Percentiles rank a stretch among this genome's conserved stretches.
Evolutionary conservation across 1,139 yeast genomes (phyloP).

Genomic region (Blastobotrys aristatus): DNA sequence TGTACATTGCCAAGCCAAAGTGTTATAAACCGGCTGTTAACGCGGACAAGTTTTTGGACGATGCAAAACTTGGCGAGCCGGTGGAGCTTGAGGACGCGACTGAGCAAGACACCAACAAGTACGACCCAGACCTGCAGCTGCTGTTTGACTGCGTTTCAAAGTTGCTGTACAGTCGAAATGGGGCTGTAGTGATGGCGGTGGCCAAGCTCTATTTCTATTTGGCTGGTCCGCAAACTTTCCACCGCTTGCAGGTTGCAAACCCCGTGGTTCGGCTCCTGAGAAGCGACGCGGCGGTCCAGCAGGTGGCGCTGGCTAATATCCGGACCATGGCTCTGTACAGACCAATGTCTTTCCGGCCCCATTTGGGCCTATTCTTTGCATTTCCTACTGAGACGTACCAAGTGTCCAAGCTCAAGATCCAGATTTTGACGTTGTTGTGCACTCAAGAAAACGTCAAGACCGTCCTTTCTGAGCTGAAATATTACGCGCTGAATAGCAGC

Average conservation of each 20-base stretch:
- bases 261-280: constrained; percentile 44
- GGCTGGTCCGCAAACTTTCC: constrained; percentile 48
- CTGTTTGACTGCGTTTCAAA: constrained; percentile 46
- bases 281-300: constrained; percentile 35
- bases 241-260: constrained; percentile 45
- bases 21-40: constrained; percentile 8
- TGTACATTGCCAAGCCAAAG: constrained; percentile 52
- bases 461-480: constrained; percentile 64
- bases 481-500: constrained; percentile 46
- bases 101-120: constrained; percentile 22
- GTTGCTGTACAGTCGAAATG: constrained; percentile 49
- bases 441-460: constrained; percentile 46
- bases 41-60: constrained; percentile 20
- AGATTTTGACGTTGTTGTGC: constrained; percentile 55
- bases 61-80: constrained; percentile 22
- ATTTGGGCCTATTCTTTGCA: constrained; percentile 46
- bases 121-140: constrained; percentile 53
- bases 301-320: constrained; percentile 33
- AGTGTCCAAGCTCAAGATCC: constrained; percentile 54
- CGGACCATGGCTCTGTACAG: constrained; percentile 37
- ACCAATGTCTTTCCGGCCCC: constrained; percentile 44
- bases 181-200: constrained; percentile 59
- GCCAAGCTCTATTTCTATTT: constrained; percentile 52
- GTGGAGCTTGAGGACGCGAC: constrained; percentile 19
- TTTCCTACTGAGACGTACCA: constrained; percentile 50